Evolutionary conservation across 352 stramenopile species (phyloP).

Genomic region (Halophytophthora polymorphica): DNA sequence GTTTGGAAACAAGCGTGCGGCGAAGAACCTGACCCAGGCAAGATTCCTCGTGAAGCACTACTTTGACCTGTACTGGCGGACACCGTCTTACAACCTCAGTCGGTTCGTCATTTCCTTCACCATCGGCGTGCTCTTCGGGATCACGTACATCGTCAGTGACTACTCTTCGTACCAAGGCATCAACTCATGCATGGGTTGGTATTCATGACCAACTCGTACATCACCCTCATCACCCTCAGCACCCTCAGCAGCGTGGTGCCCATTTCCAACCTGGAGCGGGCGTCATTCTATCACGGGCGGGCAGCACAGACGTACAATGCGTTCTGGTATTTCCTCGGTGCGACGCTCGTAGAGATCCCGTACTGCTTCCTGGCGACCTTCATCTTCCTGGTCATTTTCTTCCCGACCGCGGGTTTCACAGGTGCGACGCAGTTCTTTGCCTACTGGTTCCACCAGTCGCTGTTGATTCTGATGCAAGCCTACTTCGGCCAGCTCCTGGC

Average conservation of each 20-base stretch:
- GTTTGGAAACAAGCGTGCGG: constrained; percentile 34
- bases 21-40: constrained; percentile 21
- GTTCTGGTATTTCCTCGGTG: constrained; percentile 56
- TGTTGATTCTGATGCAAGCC: constrained; percentile 14
- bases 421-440: constrained; percentile 11
- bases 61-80: constrained; percentile 74
- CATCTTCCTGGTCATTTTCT: constrained; percentile 11
- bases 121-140: constrained; percentile 69
- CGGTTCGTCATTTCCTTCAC: constrained; percentile 57
- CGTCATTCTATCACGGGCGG: constrained; percentile 89
- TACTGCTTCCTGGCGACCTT: constrained; percentile 6
- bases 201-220: constrained; percentile 72
- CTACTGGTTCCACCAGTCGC: constrained; percentile 18
- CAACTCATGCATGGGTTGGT: constrained; percentile 63
- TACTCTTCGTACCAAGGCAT: constrained; percentile 32
- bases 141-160: constrained; percentile 52
- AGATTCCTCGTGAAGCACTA: constrained; percentile 45
- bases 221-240: no score
- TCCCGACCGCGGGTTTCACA: constrained; percentile 9
- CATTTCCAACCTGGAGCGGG: constrained; percentile 7
- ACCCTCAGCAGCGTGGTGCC: constrained; percentile 34
- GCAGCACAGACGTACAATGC: constrained; percentile 77
- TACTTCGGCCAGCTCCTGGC: constrained; percentile 16
- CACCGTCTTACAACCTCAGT: constrained; percentile 22
- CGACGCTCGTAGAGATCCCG: constrained; percentile 12